Evolutionary conservation across 768 basidiomycete genomes (phyloP).

Genomic region (Trametes meyenii): DNA sequence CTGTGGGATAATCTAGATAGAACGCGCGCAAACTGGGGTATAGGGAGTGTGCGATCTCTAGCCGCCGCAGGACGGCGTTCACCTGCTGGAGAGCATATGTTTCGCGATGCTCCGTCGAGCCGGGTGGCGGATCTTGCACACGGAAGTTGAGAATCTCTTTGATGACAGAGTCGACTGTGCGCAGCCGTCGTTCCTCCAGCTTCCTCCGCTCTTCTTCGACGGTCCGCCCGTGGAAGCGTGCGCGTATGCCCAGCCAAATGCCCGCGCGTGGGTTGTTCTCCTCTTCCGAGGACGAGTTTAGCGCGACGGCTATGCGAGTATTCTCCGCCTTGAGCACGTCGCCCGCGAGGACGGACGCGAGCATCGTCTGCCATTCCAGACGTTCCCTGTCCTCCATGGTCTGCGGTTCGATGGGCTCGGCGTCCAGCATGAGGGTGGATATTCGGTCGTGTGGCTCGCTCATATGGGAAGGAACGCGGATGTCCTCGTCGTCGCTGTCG

Average conservation of each 20-base stretch:
- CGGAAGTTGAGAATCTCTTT: conserved; percentile 82
- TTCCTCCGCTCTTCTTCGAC: conserved; percentile 81
- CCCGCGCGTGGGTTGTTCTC: conserved; percentile 67
- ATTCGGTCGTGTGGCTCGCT: conserved; percentile 54
- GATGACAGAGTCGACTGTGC: conserved; percentile 80
- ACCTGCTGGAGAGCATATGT: conserved; percentile 63
- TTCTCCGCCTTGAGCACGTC: conserved; percentile 96
- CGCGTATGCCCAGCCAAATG: conserved; percentile 90
- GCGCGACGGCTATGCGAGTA: conserved; percentile 82
- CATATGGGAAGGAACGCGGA: conserved; percentile 44
- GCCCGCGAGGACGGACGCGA: conserved; percentile 89
- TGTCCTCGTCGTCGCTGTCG: conserved; percentile 77
- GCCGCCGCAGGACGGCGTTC: conserved; percentile 64
- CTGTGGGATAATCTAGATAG: conserved; percentile 74
- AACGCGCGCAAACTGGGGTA: conserved; percentile 86
- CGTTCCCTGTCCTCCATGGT: conserved; percentile 79
- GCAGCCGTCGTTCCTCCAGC: conserved; percentile 81
- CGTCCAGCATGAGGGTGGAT: conserved; percentile 56
- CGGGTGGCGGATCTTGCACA: conserved; percentile 47
- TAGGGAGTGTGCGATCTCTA: conserved; percentile 82
- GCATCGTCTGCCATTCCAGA: conserved; percentile 94
- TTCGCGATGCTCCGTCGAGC: conserved; percentile 40
- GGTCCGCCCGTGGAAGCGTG: conserved; percentile 77
- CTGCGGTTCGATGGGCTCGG: conserved; percentile 66
- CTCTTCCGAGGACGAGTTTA: conserved; percentile 70